Base-by-base conservation (phyloP, 441 rosid genomes). In the Syzygium syzygioides region DNA sequence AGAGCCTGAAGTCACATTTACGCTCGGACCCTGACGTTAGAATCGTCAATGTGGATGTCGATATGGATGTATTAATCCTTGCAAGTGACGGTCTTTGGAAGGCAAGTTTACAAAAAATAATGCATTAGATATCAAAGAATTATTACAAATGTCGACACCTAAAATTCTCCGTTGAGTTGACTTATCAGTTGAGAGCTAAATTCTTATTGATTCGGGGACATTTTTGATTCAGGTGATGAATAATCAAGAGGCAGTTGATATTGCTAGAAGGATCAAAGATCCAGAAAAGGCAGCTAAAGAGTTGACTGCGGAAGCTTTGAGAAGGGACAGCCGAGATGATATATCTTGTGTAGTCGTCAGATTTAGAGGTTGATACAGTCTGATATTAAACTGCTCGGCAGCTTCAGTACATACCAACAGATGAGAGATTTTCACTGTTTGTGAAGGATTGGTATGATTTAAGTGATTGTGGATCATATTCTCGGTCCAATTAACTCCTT, bases 11-110 rank as follows among this genome's bases (percentile, higher is more conserved):
- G 91, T 94, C 96, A 87, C 99, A 97, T 93, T 92, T 96, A 71
- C 92, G 99, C 54, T 97, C 98, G 32, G 98, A 97, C 89, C 99
- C 99, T 14, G 98, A 97, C 86, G 90, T 96, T 85, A 93, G 85
- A 90, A 88, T 90, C 80, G 85, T 90, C 25, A 87, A 7, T 55
- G 84, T 97, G 60, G 96, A 95, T 80, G 86, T 64, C 88, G 91
- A 19, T 18, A 92, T 91, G 4, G 99, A 97, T 64, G 41, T 94
- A 88, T 92, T 97, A 52, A 90, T 97, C 90, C 98, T 96, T 50
- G 99, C 99, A 18, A 96, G 98, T 80, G 99, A 97, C 85, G 99
- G 99, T 71, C 93, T 97, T 71, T 97, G 99, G 99, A 97, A 97
- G 99, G 99, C 96, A 89, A 93, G 88, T 85, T 50, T 55, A 23